These are phyloP conservation scores for Filobasidium wieringae DNA, from an alignment of 768 basidiomycete species.

Conservation along the genomic window DNA sequence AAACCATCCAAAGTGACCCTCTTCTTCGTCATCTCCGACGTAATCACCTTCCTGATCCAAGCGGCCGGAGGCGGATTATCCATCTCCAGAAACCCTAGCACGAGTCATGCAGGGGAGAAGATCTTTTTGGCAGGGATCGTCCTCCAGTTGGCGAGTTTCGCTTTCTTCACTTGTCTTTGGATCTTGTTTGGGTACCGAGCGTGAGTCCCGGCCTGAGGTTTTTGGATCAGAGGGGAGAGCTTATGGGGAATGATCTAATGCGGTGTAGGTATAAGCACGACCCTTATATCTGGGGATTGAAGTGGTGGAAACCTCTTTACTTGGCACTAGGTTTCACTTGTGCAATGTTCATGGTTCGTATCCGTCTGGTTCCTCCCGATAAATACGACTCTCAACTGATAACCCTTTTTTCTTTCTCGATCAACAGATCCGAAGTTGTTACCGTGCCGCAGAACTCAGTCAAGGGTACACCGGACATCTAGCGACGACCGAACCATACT, in stretches of 20 bases:
- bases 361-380: too few species aligned
- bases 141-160: constrained; percentile 33
- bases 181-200: constrained; percentile 26
- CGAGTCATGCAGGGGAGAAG: constrained; percentile 26
- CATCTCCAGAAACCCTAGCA: constrained; percentile 21
- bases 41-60: constrained; percentile 37
- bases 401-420: not conserved
- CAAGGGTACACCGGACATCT: constrained; percentile 37
- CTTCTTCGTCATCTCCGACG: constrained; percentile 35
- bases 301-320: constrained; percentile 35
- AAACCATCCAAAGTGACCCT: constrained; percentile 26
- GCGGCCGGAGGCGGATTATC: constrained; percentile 36
- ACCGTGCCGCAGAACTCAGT: constrained; percentile 33
- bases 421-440: constrained; percentile 28
- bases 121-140: constrained; percentile 39
- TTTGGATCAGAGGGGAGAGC: not conserved
- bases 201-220: constrained; percentile 16
- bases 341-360: constrained; percentile 30
- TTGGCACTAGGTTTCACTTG: constrained; percentile 37
- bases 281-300: constrained; percentile 24
- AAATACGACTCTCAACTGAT: too few species aligned
- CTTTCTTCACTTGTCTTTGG: constrained; percentile 30
- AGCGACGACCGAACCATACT: constrained; percentile 34
- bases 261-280: constrained; percentile 22
- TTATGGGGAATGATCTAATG: not conserved